Conservation (phyloP, 192 early-diverging fungal species). For the Paraglomus brasilianum region DNA sequence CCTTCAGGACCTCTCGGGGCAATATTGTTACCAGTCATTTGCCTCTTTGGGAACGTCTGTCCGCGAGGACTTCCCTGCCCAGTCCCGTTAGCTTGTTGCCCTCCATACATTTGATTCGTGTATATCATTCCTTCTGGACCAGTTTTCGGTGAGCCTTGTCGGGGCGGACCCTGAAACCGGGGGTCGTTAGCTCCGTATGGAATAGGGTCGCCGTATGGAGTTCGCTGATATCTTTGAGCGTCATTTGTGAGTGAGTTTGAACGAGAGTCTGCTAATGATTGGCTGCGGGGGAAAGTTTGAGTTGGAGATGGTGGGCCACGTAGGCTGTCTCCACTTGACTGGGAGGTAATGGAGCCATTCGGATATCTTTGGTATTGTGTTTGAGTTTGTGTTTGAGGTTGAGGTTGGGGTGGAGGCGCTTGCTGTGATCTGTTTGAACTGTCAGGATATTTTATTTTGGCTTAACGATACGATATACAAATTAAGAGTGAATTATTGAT, state of each 20-base stretch:
- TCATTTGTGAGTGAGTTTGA: neutral
- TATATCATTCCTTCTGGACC: constrained; percentile 7
- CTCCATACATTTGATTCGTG: neutral
- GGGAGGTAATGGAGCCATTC: neutral
- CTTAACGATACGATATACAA: constrained; percentile 29
- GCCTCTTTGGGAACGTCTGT: neutral
- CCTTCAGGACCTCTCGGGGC: neutral
- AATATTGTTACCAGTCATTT: neutral
- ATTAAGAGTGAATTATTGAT: neutral
- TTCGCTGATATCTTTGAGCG: neutral
- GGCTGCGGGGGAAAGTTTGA: neutral
- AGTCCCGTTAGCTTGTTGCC: neutral
- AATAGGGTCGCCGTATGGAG: neutral
- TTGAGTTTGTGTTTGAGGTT: neutral
- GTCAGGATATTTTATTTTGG: constrained; percentile 47
- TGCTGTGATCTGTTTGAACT: constrained; percentile 23
- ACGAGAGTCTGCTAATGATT: neutral
- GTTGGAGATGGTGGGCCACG: neutral
- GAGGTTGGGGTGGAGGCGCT: neutral
- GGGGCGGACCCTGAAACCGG: neutral
- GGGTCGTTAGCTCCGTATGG: neutral
- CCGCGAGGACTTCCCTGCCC: neutral
- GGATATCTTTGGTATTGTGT: neutral
- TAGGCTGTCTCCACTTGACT: too few relatives aligned
- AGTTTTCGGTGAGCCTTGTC: constrained; percentile 5